Conservation (phyloP, 2,329 filamentous ascomycete genomes). For the Graphiopsis chlorocephala region DNA sequence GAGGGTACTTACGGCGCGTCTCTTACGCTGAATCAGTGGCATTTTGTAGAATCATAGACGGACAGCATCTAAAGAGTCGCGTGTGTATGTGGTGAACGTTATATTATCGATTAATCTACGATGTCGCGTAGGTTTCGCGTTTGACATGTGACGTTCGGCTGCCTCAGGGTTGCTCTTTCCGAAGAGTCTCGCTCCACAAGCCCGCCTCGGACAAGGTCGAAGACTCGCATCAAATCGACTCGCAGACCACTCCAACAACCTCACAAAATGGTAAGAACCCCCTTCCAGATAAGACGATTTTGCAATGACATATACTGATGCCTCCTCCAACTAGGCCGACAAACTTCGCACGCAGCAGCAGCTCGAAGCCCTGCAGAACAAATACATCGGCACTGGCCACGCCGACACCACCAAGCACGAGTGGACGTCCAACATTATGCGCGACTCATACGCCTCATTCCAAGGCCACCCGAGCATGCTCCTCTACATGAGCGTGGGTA, state of each 20-base stretch:
- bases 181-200: neutral
- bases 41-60: conserved; percentile 13
- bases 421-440: conserved; percentile 92
- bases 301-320: neutral
- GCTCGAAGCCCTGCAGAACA: conserved; percentile 92
- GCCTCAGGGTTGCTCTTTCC: neutral
- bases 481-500: conserved; percentile 82
- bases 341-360: conserved; percentile 97
- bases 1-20: conserved; percentile 27
- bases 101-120: neutral
- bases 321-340: conserved; percentile 62
- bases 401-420: conserved; percentile 97
- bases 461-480: conserved; percentile 86
- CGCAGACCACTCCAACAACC: neutral
- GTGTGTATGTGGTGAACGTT: neutral
- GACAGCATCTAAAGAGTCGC: neutral
- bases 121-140: conserved; percentile 5
- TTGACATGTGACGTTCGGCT: conserved; percentile 15
- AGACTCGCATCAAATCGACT: neutral
- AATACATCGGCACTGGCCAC: conserved; percentile 93
- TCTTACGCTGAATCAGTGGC: conserved; percentile 24
- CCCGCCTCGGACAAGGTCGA: neutral
- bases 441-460: conserved; percentile 86
- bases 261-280: conserved; percentile 8
- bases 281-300: neutral